Percentiles rank a stretch among this genome's conserved stretches.
Conservation (phyloP, 169 alveolate genomes). For the Amoebophrya sp. region DNA sequence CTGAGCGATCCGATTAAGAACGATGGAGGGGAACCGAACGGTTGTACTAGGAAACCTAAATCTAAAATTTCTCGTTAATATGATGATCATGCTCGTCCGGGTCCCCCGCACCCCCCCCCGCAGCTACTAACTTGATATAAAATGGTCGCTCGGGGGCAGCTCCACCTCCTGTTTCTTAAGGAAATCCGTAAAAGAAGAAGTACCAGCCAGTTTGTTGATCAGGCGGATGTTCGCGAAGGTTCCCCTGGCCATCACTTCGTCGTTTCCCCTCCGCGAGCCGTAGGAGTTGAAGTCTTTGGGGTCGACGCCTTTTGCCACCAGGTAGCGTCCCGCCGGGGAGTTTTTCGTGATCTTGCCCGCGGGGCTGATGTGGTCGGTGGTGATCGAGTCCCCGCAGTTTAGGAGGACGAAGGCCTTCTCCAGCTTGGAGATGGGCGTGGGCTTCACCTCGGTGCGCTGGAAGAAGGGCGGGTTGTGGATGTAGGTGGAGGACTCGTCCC, state of each 20-base stretch:
- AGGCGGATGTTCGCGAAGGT: conserved; percentile 91
- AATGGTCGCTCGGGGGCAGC: too few species aligned
- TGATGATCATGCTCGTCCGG: neutral
- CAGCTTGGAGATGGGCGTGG: neutral
- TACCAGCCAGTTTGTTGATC: conserved; percentile 68
- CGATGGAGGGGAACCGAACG: too few species aligned
- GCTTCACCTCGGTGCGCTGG: conserved; percentile 27
- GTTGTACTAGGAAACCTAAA: too few species aligned
- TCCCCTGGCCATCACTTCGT: conserved; percentile 87
- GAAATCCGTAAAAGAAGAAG: too few species aligned
- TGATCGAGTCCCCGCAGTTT: conserved; percentile 81
- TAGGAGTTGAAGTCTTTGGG: conserved; percentile 83
- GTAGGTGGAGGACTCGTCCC: conserved; percentile 84
- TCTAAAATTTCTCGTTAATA: too few species aligned
- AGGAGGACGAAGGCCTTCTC: conserved; percentile 39
- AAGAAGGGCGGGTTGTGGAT: conserved; percentile 87
- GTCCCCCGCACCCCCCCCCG: too few species aligned
- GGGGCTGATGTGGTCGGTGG: conserved; percentile 96
- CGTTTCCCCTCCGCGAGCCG: conserved; percentile 95
- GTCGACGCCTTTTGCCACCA: conserved; percentile 58
- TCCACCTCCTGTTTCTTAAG: too few species aligned
- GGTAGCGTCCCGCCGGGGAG: conserved; percentile 78
- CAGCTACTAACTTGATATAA: too few species aligned
- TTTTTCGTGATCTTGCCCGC: conserved; percentile 87
- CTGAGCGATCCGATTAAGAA: too few species aligned